phyloP scores from a whole-genome alignment of 2,329 filamentous ascomycete species.

The Pseudovirgaria hyperparasitica region DNA sequence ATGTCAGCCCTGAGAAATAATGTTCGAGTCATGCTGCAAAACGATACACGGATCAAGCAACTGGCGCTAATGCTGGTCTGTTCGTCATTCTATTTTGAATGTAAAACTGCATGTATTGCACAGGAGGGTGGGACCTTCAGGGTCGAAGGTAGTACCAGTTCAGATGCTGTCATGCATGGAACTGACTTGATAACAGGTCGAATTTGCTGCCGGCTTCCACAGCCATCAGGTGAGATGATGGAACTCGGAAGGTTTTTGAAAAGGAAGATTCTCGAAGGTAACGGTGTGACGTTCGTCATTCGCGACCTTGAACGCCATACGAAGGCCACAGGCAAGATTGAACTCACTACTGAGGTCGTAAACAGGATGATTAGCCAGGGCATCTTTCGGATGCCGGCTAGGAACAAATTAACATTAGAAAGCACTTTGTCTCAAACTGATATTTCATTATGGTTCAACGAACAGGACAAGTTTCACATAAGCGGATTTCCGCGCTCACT shows the following conservation, averaged over 20 bases:
- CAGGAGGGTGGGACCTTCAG: constrained; percentile 1
- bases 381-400: not conserved
- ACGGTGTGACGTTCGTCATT: constrained; percentile 4
- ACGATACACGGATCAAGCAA: constrained; percentile 4
- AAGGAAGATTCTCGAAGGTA: constrained; percentile 1
- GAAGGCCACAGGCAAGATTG: not conserved
- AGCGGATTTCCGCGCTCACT: constrained; percentile 2
- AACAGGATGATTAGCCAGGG: not conserved
- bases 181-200: constrained; percentile 4
- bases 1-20: constrained; percentile 3
- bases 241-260: constrained; percentile 6
- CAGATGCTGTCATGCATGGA: not conserved
- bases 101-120: not conserved
- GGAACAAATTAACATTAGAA: not conserved
- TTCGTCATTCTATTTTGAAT: constrained; percentile 12
- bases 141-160: constrained; percentile 2
- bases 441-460: constrained; percentile 1
- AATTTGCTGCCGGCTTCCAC: constrained; percentile 8
- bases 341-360: not conserved
- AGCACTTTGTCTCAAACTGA: constrained; percentile 1
- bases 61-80: constrained; percentile 8
- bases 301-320: constrained; percentile 2
- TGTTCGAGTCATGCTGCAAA: constrained; percentile 1
- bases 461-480: constrained; percentile 1
- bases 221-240: constrained; percentile 3